Base-by-base conservation (phyloP, 345 rosid species). In the Cardamine occulta region DNA sequence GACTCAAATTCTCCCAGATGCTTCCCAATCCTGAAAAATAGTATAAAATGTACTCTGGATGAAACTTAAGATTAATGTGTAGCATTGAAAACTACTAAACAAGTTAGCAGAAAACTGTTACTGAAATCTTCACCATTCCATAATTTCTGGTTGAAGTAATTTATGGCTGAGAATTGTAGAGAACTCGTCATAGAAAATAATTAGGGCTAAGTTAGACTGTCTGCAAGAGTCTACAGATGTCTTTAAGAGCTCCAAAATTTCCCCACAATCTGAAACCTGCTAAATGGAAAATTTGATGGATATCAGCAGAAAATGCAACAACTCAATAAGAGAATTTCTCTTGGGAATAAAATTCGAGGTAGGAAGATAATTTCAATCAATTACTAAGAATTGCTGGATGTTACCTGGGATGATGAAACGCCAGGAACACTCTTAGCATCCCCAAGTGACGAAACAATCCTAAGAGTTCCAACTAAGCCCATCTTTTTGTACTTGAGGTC, bases 1-100 rank as follows among this genome's bases (percentile, higher is more conserved):
- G 90, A 89, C 76, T 91, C 97, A 81, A 91, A 88, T 42, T 91
- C 96, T 70, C 91, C 97, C 32, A 81, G 78, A 75, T 89, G 90
- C 80, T 86, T 86, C 58, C 85, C 88, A 55, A 87, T 81, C 97
- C 97, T 91, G 74, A 70, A 69, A 77, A 49, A 52, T 49, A 73
- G 29, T 53, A 15, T 44, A 29, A 78, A 74, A 17, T 67, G 57
- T 63, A 42, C 2, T 15, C 58, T 32, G 57, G 23, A 39, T 40
- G 69, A 57, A 64, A 39, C 2, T 23, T 54, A 55, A 34, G 29
- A 65, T 56, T 17, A 71, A 37, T 34, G 24, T 40, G 23, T 45
- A 45, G 64, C 71, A 71, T 65, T 74, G 64, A 47, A 67, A 54
- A 35, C 35, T 70, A 56, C 66, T 68, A 75, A 74, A 48, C 57